phyloP scores from a whole-genome alignment of 2,329 filamentous ascomycete genomes.

The Fulvia fulva region DNA sequence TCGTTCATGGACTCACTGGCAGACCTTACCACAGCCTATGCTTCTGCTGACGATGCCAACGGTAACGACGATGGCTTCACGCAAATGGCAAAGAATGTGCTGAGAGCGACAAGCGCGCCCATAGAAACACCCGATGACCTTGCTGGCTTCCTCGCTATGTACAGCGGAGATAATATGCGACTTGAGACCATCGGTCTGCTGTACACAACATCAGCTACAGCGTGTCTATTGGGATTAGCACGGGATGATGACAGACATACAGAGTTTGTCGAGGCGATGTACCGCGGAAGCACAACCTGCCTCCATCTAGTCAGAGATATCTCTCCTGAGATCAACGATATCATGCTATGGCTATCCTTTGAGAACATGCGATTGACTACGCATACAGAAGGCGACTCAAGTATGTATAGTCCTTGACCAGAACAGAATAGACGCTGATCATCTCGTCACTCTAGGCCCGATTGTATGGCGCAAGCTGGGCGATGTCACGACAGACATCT shows the following conservation, averaged over 20 bases:
- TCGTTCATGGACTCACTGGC: constrained; percentile 1
- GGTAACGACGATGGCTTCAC: not conserved
- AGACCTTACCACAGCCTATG: not conserved
- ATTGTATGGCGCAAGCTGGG: constrained; percentile 6
- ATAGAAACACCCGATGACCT: not conserved
- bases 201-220: constrained; percentile 15
- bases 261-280: constrained; percentile 12
- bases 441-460: constrained; percentile 1
- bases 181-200: constrained; percentile 22
- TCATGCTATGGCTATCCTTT: constrained; percentile 15
- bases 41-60: not conserved
- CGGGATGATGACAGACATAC: constrained; percentile 5
- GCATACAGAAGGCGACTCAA: constrained; percentile 10
- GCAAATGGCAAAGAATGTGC: not conserved
- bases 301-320: constrained; percentile 11
- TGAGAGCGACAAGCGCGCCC: not conserved
- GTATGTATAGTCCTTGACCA: not conserved
- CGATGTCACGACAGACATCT: constrained; percentile 2
- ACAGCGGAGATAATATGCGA: constrained; percentile 17
- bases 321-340: constrained; percentile 14
- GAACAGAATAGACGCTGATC: not conserved
- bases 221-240: constrained; percentile 8
- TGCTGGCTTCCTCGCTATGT: constrained; percentile 11
- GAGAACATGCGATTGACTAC: constrained; percentile 7
- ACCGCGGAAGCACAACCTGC: constrained; percentile 9